These are phyloP conservation scores for Pogostemon cablin DNA, from an alignment of 257 asterid species.

Conservation along the genomic window DNA sequence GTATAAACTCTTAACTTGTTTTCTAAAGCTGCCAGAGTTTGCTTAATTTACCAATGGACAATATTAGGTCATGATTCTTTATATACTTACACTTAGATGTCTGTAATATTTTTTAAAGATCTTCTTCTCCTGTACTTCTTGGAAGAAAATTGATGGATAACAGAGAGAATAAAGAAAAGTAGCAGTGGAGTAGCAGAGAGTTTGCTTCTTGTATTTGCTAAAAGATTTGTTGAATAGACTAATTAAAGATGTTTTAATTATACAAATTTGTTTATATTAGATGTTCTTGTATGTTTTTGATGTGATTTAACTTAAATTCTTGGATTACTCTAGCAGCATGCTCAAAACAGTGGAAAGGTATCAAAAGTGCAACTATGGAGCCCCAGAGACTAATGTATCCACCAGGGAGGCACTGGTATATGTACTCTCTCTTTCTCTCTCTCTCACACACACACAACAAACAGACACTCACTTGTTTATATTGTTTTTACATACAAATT, in stretches of 20 bases:
- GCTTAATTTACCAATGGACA: slow-evolving; percentile 37
- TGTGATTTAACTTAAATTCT: slow-evolving; percentile 32
- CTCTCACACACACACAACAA: too few species aligned
- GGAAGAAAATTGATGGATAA: slow-evolving; percentile 21
- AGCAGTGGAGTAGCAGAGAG: background rate
- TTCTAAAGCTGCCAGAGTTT: slow-evolving; percentile 32
- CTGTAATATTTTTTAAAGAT: slow-evolving; percentile 24
- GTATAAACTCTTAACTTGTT: slow-evolving; percentile 20
- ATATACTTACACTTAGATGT: slow-evolving; percentile 22
- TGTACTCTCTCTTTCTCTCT: background rate
- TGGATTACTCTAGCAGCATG: slow-evolving; percentile 70
- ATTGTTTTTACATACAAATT: too few species aligned
- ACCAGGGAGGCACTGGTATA: slow-evolving; percentile 96
- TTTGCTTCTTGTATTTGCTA: background rate
- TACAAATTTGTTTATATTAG: background rate
- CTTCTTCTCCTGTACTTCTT: slow-evolving; percentile 21
- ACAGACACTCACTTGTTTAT: too few species aligned
- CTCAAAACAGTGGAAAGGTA: slow-evolving; percentile 95
- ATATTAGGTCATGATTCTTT: slow-evolving; percentile 14
- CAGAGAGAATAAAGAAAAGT: slow-evolving; percentile 24
- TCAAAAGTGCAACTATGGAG: slow-evolving; percentile 98
- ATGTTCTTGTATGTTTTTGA: background rate
- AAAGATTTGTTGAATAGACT: slow-evolving; percentile 32
- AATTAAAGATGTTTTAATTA: slow-evolving; percentile 2
- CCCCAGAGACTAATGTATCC: slow-evolving; percentile 85